Conservation (phyloP, 1,284 basidiomycete species). For the Leccinum variabile region DNA sequence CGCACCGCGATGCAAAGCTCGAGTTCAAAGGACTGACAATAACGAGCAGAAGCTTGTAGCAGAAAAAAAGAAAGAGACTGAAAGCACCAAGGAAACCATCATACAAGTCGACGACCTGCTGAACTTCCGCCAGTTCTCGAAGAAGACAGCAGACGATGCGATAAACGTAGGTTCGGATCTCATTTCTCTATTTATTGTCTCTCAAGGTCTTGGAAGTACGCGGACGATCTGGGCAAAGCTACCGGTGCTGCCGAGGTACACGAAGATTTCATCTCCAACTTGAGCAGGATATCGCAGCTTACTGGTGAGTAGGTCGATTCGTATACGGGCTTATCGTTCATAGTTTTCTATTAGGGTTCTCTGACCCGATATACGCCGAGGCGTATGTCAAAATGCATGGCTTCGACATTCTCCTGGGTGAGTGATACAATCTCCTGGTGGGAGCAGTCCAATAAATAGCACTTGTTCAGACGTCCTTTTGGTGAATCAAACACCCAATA, state of each 20-base stretch:
- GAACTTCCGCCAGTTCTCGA: conserved; percentile 92
- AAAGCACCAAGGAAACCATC: conserved; percentile 69
- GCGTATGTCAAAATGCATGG: conserved; percentile 98
- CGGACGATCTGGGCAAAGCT: conserved; percentile 86
- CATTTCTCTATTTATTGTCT: background rate
- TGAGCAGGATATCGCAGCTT: conserved; percentile 93
- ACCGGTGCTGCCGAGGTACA: conserved; percentile 83
- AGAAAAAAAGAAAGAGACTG: conserved; percentile 78
- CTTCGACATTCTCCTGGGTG: conserved; percentile 93
- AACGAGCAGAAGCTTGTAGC: conserved; percentile 68
- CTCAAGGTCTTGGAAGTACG: conserved; percentile 58
- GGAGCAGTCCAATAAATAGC: background rate
- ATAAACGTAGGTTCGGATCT: conserved; percentile 65
- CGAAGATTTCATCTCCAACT: conserved; percentile 96
- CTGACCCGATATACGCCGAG: conserved; percentile 97
- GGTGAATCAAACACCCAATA: conserved; percentile 95
- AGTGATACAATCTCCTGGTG: conserved; percentile 2
- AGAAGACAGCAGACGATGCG: conserved; percentile 81
- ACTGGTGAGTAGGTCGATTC: conserved; percentile 55
- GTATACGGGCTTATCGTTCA: too few species aligned
- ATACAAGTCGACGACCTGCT: conserved; percentile 95
- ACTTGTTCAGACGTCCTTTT: conserved; percentile 78
- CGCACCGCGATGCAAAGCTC: conserved; percentile 14
- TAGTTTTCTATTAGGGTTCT: conserved; percentile 68
- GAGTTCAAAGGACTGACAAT: background rate